Conservation (phyloP, 306 rosid genomes). For the Psophocarpus tetragonolobus region DNA sequence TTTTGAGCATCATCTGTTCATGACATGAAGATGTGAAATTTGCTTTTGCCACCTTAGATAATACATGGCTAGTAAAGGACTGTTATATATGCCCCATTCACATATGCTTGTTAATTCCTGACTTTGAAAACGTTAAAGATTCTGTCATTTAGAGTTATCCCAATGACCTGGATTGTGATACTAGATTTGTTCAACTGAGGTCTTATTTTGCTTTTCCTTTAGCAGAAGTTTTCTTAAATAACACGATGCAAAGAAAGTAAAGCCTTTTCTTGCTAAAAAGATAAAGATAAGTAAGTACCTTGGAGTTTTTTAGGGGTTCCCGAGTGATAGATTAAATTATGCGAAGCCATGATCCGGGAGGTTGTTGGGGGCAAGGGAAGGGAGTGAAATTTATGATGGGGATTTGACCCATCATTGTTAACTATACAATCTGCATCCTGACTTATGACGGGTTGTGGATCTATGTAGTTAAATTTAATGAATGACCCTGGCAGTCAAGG, state of each 20-base stretch:
- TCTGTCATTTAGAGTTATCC: not conserved
- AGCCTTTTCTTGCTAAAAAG: not conserved
- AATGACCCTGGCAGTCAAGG: not conserved
- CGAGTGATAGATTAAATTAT: too few species aligned
- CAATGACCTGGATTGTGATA: not conserved
- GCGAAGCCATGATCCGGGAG: not conserved
- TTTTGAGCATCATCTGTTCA: slow-evolving; percentile 19
- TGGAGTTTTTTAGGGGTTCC: too few species aligned
- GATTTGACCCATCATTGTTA: not conserved
- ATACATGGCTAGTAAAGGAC: not conserved
- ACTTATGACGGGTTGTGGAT: not conserved
- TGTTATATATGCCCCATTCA: not conserved
- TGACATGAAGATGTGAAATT: not conserved
- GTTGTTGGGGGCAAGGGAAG: not conserved
- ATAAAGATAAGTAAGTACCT: not conserved
- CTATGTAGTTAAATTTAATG: not conserved
- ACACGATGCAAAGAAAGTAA: not conserved
- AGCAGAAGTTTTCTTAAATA: not conserved
- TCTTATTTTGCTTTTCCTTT: not conserved
- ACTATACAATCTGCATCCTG: not conserved
- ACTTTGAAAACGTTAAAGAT: not conserved
- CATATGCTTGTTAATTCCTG: not conserved
- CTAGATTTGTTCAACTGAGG: not conserved
- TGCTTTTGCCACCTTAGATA: not conserved
- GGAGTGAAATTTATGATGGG: not conserved